A percentile compares a stretch with the other conserved stretches of the same genome.
These are phyloP conservation scores for Leccinum uliginosum DNA, from an alignment of 768 basidiomycete species.

Conservation along the genomic window DNA sequence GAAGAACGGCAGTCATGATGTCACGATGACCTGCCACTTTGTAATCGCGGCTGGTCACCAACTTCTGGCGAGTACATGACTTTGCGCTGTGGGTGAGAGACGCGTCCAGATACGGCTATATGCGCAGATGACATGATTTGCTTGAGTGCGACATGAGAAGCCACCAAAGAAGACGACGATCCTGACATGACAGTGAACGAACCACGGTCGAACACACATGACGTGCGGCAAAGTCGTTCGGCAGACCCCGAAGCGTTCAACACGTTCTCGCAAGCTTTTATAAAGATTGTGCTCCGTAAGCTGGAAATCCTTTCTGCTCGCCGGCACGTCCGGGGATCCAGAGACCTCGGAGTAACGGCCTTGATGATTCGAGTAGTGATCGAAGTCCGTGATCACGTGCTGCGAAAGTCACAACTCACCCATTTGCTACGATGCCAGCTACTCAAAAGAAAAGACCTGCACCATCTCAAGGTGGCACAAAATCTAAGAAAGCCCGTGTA, in stretches of 20 bases:
- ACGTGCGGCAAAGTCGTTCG: conserved; percentile 9
- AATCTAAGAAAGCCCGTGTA: conserved; percentile 49
- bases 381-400: conserved; percentile 19
- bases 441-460: conserved; percentile 50
- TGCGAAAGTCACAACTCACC: not conserved
- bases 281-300: not conserved
- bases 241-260: conserved; percentile 7
- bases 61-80: not conserved
- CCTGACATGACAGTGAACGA: conserved; percentile 17
- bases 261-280: not conserved
- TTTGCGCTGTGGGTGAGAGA: too few relatives aligned
- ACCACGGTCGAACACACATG: conserved; percentile 6
- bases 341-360: not conserved
- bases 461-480: conserved; percentile 42
- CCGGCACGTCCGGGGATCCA: not conserved
- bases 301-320: not conserved
- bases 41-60: not conserved
- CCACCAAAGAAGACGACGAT: conserved; percentile 25
- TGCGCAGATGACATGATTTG: conserved; percentile 8
- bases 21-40: not conserved
- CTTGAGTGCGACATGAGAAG: not conserved
- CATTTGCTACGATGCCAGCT: conserved; percentile 35
- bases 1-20: conserved; percentile 6
- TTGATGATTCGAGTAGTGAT: too few relatives aligned
- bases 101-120: conserved; percentile 7